Evolutionary conservation across 257 asterid genomes (phyloP).

Genomic region (Nicotiana tabacum): DNA sequence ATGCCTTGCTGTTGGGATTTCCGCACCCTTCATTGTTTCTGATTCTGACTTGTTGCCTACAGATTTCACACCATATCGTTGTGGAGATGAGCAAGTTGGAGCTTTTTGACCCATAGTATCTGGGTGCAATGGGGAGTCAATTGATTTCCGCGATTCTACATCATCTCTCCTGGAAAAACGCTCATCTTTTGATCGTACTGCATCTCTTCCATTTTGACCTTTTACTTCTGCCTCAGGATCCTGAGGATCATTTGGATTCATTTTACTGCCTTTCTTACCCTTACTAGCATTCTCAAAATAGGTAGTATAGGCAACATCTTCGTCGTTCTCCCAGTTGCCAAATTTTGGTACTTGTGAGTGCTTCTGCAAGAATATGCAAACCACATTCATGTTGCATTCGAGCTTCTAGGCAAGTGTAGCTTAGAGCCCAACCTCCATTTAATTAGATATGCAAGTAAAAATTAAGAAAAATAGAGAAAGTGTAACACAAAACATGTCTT

Average conservation of each 20-base stretch:
- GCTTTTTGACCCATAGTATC: constrained; percentile 26
- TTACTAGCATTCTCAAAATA: constrained; percentile 65
- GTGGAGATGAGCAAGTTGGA: constrained; percentile 28
- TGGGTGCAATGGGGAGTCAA: constrained; percentile 35
- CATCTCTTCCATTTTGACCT: constrained; percentile 30
- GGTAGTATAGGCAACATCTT: constrained; percentile 52
- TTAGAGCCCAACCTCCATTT: background rate
- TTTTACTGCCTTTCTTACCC: constrained; percentile 38
- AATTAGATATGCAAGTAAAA: background rate
- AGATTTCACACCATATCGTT: constrained; percentile 21
- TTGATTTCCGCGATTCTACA: constrained; percentile 33
- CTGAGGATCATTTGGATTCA: constrained; percentile 42
- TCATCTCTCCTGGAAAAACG: constrained; percentile 31
- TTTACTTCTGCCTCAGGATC: constrained; percentile 30
- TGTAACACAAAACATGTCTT: background rate
- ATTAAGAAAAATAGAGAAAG: background rate
- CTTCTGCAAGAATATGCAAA: constrained; percentile 31
- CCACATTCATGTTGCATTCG: constrained; percentile 5
- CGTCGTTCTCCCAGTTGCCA: constrained; percentile 78
- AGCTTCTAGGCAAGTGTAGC: background rate
- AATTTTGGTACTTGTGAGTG: constrained; percentile 56
- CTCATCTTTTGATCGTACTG: constrained; percentile 31
- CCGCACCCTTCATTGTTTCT: constrained; percentile 38
- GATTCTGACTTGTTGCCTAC: constrained; percentile 31
- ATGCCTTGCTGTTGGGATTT: constrained; percentile 35